Percentiles rank a stretch among this genome's conserved stretches.
Conservation (phyloP, 345 rosid species). For the Dipteronia dyeriana region DNA sequence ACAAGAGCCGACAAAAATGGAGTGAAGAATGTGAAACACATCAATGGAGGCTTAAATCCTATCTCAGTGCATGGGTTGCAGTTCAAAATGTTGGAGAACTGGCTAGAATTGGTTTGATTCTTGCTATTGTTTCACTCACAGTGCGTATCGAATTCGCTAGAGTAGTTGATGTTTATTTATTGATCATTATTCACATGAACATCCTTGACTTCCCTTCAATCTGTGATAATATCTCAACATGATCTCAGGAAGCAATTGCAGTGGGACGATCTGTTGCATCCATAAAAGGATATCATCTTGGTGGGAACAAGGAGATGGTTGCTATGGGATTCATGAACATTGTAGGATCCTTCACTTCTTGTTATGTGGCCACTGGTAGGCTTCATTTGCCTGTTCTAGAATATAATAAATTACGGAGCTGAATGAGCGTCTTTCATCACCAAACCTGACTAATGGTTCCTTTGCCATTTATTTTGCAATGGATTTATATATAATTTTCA, state of each 20-base stretch:
- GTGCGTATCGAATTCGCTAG: constrained; percentile 35
- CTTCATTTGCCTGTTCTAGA: no score
- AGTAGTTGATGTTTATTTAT: background rate
- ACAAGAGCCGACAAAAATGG: constrained; percentile 89
- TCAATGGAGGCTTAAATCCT: constrained; percentile 82
- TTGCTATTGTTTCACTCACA: constrained; percentile 71
- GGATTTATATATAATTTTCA: no score
- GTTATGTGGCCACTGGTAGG: constrained; percentile 89
- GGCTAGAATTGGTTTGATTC: constrained; percentile 62
- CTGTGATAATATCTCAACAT: background rate
- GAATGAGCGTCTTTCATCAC: no score
- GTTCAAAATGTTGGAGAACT: constrained; percentile 68
- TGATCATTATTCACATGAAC: background rate
- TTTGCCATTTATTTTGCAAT: no score
- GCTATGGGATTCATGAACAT: constrained; percentile 84
- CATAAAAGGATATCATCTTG: constrained; percentile 72
- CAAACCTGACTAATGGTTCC: no score
- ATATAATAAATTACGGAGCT: no score
- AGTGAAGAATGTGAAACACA: constrained; percentile 70
- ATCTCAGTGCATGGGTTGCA: constrained; percentile 63
- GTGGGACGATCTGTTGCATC: constrained; percentile 86
- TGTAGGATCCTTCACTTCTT: constrained; percentile 78
- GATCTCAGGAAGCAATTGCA: constrained; percentile 74
- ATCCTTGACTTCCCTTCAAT: background rate
- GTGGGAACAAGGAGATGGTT: constrained; percentile 93